Evolutionary conservation across 495 filamentous ascomycete species (phyloP).

Genomic region (Physcia stellaris): DNA sequence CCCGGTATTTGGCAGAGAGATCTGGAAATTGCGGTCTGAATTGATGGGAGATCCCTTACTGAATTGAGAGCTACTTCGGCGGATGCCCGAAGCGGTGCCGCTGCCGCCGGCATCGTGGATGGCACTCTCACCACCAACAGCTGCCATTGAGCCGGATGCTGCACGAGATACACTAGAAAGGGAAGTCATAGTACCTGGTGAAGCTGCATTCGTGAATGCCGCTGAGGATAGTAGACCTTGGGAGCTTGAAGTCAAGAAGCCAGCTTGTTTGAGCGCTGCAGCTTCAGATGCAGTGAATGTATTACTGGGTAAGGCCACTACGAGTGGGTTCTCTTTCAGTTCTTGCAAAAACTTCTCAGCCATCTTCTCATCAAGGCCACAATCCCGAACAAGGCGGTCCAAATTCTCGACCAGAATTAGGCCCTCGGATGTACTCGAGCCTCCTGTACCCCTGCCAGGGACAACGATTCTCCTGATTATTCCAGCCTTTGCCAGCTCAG

Average conservation of each 20-base stretch:
- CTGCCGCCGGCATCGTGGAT: slow-evolving; percentile 39
- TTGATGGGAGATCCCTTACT: slow-evolving; percentile 2
- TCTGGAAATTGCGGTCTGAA: slow-evolving; percentile 26
- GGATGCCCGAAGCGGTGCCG: slow-evolving; percentile 11
- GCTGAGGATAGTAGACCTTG: slow-evolving; percentile 30
- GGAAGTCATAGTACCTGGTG: slow-evolving; percentile 30
- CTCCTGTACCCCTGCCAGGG: slow-evolving; percentile 46
- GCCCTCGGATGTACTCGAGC: slow-evolving; percentile 51
- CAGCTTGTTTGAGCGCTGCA: slow-evolving; percentile 48
- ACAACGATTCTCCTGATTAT: slow-evolving; percentile 52
- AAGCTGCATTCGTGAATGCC: slow-evolving; percentile 31
- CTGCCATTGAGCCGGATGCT: slow-evolving; percentile 48
- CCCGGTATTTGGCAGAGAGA: slow-evolving; percentile 63
- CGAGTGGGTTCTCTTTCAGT: slow-evolving; percentile 39
- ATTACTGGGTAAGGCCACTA: slow-evolving; percentile 32
- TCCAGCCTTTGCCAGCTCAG: slow-evolving; percentile 44
- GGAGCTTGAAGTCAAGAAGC: slow-evolving; percentile 53
- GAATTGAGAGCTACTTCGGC: slow-evolving; percentile 14
- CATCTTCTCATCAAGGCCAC: slow-evolving; percentile 2
- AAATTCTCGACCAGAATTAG: slow-evolving; percentile 52
- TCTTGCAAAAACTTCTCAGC: slow-evolving; percentile 33
- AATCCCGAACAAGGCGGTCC: slow-evolving; percentile 42
- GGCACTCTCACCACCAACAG: slow-evolving; percentile 45
- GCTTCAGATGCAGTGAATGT: slow-evolving; percentile 38
- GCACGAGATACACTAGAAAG: slow-evolving; percentile 39